These are phyloP conservation scores for Trichophyton schoenleinii DNA, from an alignment of 2,329 filamentous ascomycete species.

Conservation along the genomic window DNA sequence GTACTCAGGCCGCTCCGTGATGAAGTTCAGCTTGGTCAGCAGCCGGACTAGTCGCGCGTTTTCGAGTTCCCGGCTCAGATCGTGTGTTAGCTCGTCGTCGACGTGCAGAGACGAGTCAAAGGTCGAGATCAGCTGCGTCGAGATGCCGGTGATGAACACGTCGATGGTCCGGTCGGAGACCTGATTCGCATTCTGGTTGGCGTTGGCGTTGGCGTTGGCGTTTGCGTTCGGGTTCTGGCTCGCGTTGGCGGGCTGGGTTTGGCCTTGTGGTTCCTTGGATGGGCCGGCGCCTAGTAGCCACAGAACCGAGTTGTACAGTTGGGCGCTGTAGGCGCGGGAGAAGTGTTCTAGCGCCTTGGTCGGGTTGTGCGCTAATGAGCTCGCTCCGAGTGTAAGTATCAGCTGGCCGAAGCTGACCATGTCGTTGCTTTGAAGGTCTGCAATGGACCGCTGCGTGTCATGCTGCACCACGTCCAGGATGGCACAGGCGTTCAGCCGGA, in stretches of 20 bases:
- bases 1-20: constrained; percentile 82
- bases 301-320: constrained; percentile 63
- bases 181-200: no score
- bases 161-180: constrained; percentile 50
- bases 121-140: constrained; percentile 59
- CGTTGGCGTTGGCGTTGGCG: no score
- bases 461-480: constrained; percentile 82
- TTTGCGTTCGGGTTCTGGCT: no score
- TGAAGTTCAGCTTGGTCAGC: constrained; percentile 67
- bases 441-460: constrained; percentile 54
- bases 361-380: constrained; percentile 50
- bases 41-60: constrained; percentile 76
- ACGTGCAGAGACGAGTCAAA: constrained; percentile 70
- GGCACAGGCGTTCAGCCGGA: constrained; percentile 76
- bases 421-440: constrained; percentile 78
- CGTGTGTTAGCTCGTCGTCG: constrained; percentile 59
- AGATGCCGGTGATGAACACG: constrained; percentile 64
- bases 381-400: constrained; percentile 69
- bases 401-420: constrained; percentile 72
- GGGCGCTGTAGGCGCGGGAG: constrained; percentile 60
- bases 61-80: constrained; percentile 70
- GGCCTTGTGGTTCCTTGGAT: constrained; percentile 30
- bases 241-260: neutral
- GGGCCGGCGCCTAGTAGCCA: constrained; percentile 62
- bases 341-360: constrained; percentile 64